Percentiles rank a stretch among this genome's conserved stretches.
These are phyloP conservation scores for Neurospora sp. DNA, from an alignment of 495 filamentous ascomycete species.

Conservation along the genomic window DNA sequence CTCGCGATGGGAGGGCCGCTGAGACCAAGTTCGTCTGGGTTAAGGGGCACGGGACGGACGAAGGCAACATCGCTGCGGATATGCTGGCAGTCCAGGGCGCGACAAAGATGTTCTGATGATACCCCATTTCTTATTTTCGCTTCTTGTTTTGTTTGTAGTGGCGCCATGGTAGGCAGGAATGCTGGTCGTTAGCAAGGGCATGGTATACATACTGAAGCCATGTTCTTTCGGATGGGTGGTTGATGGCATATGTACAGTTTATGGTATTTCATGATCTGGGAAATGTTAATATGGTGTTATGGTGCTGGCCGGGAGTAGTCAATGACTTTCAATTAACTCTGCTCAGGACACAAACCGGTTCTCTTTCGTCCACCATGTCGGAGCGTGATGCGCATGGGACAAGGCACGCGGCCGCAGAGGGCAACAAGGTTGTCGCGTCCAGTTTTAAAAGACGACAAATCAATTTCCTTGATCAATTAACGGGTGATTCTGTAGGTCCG, in stretches of 20 bases:
- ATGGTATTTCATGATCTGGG: neutral
- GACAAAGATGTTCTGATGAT: slow-evolving; percentile 5
- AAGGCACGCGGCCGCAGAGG: neutral
- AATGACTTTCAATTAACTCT: neutral
- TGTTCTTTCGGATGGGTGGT: neutral
- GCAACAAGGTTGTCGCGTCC: neutral
- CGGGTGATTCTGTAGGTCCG: neutral
- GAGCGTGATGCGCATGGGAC: neutral
- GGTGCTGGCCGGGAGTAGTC: neutral
- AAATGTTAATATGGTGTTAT: neutral
- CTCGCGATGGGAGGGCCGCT: slow-evolving; percentile 48
- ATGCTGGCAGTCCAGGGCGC: slow-evolving; percentile 44
- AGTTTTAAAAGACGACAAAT: neutral
- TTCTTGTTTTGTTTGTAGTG: neutral
- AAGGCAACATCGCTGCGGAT: slow-evolving; percentile 75
- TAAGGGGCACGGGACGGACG: slow-evolving; percentile 62
- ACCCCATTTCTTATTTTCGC: slow-evolving; percentile 2
- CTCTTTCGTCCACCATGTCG: neutral
- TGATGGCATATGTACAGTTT: neutral
- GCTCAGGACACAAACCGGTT: neutral
- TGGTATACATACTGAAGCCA: neutral
- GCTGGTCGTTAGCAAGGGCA: neutral
- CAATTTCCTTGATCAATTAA: neutral
- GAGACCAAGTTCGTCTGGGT: slow-evolving; percentile 74
- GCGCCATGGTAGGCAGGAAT: neutral